Conservation (phyloP, 2,329 filamentous ascomycete genomes). For the Xylariaceae sp. region DNA sequence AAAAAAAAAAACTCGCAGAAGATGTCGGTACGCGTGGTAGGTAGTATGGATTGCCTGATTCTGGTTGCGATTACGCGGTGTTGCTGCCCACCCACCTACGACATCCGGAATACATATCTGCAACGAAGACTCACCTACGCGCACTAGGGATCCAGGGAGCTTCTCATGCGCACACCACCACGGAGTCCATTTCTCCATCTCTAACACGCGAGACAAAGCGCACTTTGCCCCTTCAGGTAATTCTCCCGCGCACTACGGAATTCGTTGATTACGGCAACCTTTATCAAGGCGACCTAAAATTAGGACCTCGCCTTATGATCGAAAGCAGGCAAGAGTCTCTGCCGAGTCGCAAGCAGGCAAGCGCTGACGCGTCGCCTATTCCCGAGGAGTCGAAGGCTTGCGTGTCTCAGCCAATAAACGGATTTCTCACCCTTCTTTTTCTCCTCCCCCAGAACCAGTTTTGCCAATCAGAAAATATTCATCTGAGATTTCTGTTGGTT, state of each 20-base stretch:
- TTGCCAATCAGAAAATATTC: background rate
- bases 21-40: too few relatives aligned
- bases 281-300: background rate
- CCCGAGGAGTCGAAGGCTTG: slow-evolving; percentile 23
- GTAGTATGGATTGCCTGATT: too few relatives aligned
- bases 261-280: too few relatives aligned
- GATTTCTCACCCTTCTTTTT: background rate
- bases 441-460: background rate
- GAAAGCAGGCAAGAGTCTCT: background rate
- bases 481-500: background rate
- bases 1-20: too few relatives aligned
- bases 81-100: too few relatives aligned
- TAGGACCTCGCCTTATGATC: background rate
- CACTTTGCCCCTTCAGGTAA: background rate
- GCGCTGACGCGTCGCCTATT: slow-evolving; percentile 29
- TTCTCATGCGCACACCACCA: too few relatives aligned
- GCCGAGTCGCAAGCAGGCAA: slow-evolving; percentile 13
- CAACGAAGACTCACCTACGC: too few relatives aligned
- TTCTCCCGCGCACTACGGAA: background rate
- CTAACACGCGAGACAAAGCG: too few relatives aligned
- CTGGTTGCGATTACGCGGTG: too few relatives aligned
- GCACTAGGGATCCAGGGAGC: too few relatives aligned
- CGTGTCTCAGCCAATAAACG: slow-evolving; percentile 26
- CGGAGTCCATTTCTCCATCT: too few relatives aligned
- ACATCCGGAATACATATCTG: too few relatives aligned